A percentile compares a stretch with the other conserved stretches of the same genome.
phyloP scores from a whole-genome alignment of 164 flowering plant species.

The Vitis riparia region DNA sequence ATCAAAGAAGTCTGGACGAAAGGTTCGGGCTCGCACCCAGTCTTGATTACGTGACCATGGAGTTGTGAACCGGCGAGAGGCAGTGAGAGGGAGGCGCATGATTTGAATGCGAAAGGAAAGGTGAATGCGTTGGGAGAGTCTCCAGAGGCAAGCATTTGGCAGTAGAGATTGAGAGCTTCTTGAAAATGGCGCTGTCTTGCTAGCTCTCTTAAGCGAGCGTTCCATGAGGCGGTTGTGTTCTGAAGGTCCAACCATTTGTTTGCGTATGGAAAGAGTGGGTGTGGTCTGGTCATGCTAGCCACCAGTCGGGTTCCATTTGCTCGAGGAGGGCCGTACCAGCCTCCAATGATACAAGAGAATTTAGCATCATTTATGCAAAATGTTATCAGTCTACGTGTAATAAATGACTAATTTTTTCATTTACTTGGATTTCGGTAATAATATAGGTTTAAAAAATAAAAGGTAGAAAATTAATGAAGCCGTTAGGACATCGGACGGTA shows the following conservation, averaged over 20 bases:
- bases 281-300: constrained; percentile 18
- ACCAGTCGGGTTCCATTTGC: not conserved
- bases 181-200: constrained; percentile 50
- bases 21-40: constrained; percentile 58
- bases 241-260: not conserved
- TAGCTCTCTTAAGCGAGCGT: constrained; percentile 54
- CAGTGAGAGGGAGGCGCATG: constrained; percentile 64
- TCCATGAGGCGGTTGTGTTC: constrained; percentile 42
- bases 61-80: constrained; percentile 61
- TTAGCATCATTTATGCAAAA: too few species aligned
- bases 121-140: constrained; percentile 70
- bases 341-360: too few species aligned
- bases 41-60: constrained; percentile 58
- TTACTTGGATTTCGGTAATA: too few species aligned
- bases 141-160: constrained; percentile 66
- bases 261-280: not conserved
- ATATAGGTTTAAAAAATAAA: too few species aligned
- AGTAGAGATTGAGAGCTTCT: constrained; percentile 61
- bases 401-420: too few species aligned
- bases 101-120: constrained; percentile 80
- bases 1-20: constrained; percentile 69
- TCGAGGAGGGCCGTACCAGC: too few species aligned
- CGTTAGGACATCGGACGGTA: not conserved
- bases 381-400: too few species aligned
- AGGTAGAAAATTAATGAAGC: too few species aligned